A percentile compares a stretch with the other conserved stretches of the same genome.
Evolutionary conservation across 768 basidiomycete genomes (phyloP).

Genomic region (Trametopsis cervina): DNA sequence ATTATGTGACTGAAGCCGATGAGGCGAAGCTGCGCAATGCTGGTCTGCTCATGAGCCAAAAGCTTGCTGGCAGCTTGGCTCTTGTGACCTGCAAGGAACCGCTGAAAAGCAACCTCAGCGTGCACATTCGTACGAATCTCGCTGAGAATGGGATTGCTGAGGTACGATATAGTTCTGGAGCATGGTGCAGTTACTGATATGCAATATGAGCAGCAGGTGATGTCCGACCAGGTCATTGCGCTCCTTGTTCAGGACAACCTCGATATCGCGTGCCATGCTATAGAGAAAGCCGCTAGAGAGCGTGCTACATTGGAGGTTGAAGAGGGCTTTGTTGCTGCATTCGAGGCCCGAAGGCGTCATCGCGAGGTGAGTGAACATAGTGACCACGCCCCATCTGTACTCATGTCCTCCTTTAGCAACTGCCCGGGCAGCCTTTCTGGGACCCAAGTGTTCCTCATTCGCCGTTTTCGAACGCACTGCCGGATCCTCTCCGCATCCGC

Average conservation of each 20-base stretch:
- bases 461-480: slow-evolving; percentile 65
- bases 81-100: slow-evolving; percentile 98
- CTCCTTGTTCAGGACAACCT: slow-evolving; percentile 89
- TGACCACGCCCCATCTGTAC: background rate
- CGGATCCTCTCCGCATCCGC: slow-evolving; percentile 85
- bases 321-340: slow-evolving; percentile 76
- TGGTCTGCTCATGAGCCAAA: slow-evolving; percentile 94
- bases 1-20: slow-evolving; percentile 89
- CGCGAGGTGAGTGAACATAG: slow-evolving; percentile 53
- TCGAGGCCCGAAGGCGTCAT: slow-evolving; percentile 79
- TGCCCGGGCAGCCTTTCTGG: slow-evolving; percentile 78
- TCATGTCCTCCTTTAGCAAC: slow-evolving; percentile 35
- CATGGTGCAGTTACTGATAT: background rate
- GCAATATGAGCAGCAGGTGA: slow-evolving; percentile 42
- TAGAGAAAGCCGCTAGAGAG: slow-evolving; percentile 98
- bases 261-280: slow-evolving; percentile 87
- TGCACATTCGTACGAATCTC: slow-evolving; percentile 78
- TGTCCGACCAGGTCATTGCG: slow-evolving; percentile 73
- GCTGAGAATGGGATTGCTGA: slow-evolving; percentile 87
- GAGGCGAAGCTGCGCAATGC: slow-evolving; percentile 89
- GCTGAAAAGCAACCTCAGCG: slow-evolving; percentile 83
- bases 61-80: slow-evolving; percentile 92
- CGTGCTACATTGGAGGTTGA: slow-evolving; percentile 90
- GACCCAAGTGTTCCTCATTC: slow-evolving; percentile 70
- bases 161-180: slow-evolving; percentile 29